Evolutionary conservation across 2,329 filamentous ascomycete genomes (phyloP), one percentile per base, ranked within the genome.

Genomic region (Monosporascus sp.): DNA sequence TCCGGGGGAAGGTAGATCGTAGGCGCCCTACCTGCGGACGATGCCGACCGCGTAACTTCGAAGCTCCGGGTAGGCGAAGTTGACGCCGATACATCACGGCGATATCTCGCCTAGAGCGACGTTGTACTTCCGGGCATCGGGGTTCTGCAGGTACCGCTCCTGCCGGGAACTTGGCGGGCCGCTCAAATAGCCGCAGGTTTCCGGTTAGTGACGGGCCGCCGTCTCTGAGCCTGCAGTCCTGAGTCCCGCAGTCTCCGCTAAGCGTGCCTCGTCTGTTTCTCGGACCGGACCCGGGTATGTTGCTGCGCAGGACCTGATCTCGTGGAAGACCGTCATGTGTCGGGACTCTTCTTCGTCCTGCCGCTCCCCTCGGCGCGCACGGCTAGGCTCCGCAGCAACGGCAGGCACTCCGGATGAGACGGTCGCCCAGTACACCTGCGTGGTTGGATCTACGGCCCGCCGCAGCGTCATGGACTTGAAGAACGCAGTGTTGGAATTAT

Each of bases 401-500:
- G 9, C 11, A 11, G 27, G 27, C 27, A 14, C 27, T 31, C 11
- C 27, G 9, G 27, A 31, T 31, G 63, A 14, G 1, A 15, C 48
- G 3, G 57, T 41, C n/a, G 67, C 20, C 59, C 58, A 65, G 39
- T 52, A 52, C 2, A 61, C 34, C 18, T 68, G 59, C 4, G 55
- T 58, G 8, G 54, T 55, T 6, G 66, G 3, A 49, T 67, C 61
- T 14, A 45, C 49, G 15, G 62, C 25, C 1, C 50, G 15, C 14
- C 55, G 42, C 1, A 61, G 58, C 9, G 36, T 50, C 7, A 64
- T 49, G 9, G 60, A 36, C 17, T 62, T 58, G 47, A 67, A 65
- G 51, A 68, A 68, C 1, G 50, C 53, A 1, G 57, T 57, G 25
- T 66, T 65, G 48, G 57, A 66, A 46, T 69, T 60, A 17, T 64